Conservation (phyloP, 371 early-diverging fungal genomes). For the Lichtheimia hyalospora region DNA sequence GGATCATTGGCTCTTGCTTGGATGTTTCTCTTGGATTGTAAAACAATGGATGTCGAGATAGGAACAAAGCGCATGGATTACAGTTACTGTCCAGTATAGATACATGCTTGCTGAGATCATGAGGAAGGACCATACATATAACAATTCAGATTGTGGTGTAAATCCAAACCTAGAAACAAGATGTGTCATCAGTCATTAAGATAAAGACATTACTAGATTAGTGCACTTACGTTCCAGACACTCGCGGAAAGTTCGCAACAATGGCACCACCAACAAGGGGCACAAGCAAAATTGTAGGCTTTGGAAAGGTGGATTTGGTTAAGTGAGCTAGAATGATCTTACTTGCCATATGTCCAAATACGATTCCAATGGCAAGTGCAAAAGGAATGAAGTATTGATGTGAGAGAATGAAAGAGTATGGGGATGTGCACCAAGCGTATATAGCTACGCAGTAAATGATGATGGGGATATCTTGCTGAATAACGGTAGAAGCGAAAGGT, state of each 20-base stretch:
- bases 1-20: neutral
- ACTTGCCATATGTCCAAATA: conserved; percentile 87
- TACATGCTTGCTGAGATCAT: conserved; percentile 6
- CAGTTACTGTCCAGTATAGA: conserved; percentile 68
- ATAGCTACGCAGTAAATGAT: conserved; percentile 52
- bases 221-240: conserved; percentile 47
- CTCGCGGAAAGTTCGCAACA: conserved; percentile 55
- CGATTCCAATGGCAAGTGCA: conserved; percentile 66
- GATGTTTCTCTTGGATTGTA: conserved; percentile 36
- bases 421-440: conserved; percentile 68
- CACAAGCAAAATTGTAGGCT: conserved; percentile 63
- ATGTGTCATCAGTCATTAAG: conserved; percentile 17
- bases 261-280: conserved; percentile 71
- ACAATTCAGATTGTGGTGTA: conserved; percentile 9
- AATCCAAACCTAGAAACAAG: conserved; percentile 27
- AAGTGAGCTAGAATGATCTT: conserved; percentile 89
- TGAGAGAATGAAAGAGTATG: conserved; percentile 57
- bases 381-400: conserved; percentile 71
- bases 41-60: conserved; percentile 84
- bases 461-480: conserved; percentile 66
- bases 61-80: conserved; percentile 84
- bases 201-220: neutral
- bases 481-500: conserved; percentile 57
- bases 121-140: conserved; percentile 5
- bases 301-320: conserved; percentile 79